phyloP scores from a whole-genome alignment of 306 rosid species.

The Prosopis cineraria region DNA sequence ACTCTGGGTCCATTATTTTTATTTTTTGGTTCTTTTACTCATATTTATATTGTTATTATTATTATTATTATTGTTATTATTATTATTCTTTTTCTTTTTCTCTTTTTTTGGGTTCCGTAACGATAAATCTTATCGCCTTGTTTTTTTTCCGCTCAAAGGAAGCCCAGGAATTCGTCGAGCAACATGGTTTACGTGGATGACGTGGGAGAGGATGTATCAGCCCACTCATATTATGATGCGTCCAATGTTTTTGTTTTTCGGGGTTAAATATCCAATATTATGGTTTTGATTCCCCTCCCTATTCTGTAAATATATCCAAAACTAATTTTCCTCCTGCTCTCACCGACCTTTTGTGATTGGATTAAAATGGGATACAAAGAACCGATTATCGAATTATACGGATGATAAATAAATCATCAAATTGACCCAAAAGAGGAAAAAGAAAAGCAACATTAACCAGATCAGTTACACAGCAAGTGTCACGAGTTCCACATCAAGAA shows the following conservation, averaged over 20 bases:
- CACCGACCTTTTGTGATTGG: neutral
- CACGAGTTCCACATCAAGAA: too few relatives aligned
- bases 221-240: neutral
- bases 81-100: too few relatives aligned
- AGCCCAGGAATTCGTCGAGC: neutral
- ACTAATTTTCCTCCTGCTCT: neutral
- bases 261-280: neutral
- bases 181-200: neutral
- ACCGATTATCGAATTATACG: too few relatives aligned
- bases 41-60: neutral
- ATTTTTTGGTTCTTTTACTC: conserved; percentile 14
- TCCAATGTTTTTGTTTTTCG: neutral
- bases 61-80: neutral
- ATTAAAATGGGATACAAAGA: neutral
- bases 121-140: too few relatives aligned
- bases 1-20: conserved; percentile 60
- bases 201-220: neutral
- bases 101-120: too few relatives aligned
- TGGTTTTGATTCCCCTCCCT: too few relatives aligned
- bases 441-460: neutral
- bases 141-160: neutral
- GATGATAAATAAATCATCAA: too few relatives aligned
- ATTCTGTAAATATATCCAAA: neutral
- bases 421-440: neutral
- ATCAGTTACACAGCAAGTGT: neutral